These are phyloP conservation scores for Microcyclospora tardicrescens DNA, from an alignment of 2,329 filamentous ascomycete genomes.

Conservation along the genomic window DNA sequence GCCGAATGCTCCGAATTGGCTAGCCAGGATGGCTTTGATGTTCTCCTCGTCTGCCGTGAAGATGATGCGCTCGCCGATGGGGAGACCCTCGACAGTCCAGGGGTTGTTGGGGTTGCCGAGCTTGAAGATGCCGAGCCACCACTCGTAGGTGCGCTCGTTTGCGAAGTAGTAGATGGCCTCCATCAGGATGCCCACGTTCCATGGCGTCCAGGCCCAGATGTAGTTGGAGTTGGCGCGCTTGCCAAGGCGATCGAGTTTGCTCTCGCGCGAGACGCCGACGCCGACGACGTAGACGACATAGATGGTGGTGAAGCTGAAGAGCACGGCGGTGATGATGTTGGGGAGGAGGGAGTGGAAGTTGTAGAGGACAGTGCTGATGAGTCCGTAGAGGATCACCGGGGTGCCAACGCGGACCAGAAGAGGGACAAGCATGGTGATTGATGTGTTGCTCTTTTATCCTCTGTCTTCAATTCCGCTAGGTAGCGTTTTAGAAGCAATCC, in stretches of 20 bases:
- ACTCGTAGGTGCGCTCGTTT: constrained; percentile 44
- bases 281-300: constrained; percentile 10
- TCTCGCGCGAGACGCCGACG: constrained; percentile 19
- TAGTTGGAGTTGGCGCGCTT: constrained; percentile 30
- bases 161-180: constrained; percentile 36
- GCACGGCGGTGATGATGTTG: constrained; percentile 6
- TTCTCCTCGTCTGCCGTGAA: constrained; percentile 79
- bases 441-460: no score
- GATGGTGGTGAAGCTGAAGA: constrained; percentile 6
- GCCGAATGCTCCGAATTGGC: constrained; percentile 74
- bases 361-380: constrained; percentile 4
- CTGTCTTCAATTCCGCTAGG: no score
- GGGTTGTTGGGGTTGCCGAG: constrained; percentile 24
- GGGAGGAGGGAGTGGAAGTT: constrained; percentile 4
- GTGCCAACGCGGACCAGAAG: constrained; percentile 10
- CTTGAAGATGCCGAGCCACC: constrained; percentile 47
- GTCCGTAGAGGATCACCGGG: constrained; percentile 5
- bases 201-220: constrained; percentile 28
- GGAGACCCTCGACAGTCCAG: constrained; percentile 48
- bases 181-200: constrained; percentile 52
- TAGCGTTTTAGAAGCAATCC: no score
- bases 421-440: constrained; percentile 5
- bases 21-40: constrained; percentile 79
- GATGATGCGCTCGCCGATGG: constrained; percentile 47
- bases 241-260: constrained; percentile 29